These are phyloP conservation scores for Delitschia confertaspora DNA, from an alignment of 495 filamentous ascomycete genomes.

Conservation along the genomic window DNA sequence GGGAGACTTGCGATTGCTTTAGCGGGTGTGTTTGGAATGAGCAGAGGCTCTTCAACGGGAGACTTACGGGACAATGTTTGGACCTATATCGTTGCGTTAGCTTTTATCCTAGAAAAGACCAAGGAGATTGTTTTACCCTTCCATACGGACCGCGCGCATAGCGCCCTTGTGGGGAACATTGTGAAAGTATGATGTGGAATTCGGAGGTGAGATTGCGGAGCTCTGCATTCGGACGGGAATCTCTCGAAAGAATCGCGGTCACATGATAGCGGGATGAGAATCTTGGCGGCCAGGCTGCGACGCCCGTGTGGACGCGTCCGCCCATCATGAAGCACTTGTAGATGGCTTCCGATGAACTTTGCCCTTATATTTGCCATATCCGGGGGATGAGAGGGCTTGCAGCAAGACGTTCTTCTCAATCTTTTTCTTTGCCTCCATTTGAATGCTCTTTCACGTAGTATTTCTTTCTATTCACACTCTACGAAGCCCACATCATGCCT, in stretches of 20 bases:
- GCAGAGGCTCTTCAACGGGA: not conserved
- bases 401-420: no score
- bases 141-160: slow-evolving; percentile 62
- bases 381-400: no score
- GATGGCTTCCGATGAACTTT: no score
- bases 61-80: slow-evolving; percentile 64
- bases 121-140: slow-evolving; percentile 63
- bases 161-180: slow-evolving; percentile 55
- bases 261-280: not conserved
- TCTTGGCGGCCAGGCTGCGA: no score
- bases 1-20: slow-evolving; percentile 45
- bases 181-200: slow-evolving; percentile 13
- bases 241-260: not conserved
- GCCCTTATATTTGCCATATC: no score
- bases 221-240: not conserved
- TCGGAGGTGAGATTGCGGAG: slow-evolving; percentile 9
- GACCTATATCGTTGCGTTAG: slow-evolving; percentile 44
- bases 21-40: slow-evolving; percentile 2
- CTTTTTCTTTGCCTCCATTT: no score
- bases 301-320: no score
- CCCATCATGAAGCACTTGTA: no score
- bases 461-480: no score
- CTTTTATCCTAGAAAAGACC: not conserved
- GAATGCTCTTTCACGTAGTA: no score
- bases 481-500: no score